Evolutionary conservation across 2,329 filamentous ascomycete species (phyloP).

Genomic region (Diaporthe batatas): DNA sequence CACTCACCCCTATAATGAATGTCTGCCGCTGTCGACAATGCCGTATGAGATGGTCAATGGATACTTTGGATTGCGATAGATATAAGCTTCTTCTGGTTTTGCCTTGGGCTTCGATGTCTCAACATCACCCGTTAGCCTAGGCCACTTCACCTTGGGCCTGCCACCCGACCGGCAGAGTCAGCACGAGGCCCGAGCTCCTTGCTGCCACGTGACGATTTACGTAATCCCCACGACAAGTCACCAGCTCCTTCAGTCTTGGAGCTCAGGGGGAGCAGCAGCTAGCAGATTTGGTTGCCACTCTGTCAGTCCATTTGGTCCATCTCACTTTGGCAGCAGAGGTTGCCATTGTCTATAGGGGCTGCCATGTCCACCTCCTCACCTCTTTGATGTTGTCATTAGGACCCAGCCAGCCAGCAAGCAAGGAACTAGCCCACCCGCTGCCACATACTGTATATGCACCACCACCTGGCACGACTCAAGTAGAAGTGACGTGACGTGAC

Average conservation of each 20-base stretch:
- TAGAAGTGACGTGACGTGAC: not conserved
- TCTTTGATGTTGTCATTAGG: constrained; percentile 1
- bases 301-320: not conserved
- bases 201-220: constrained; percentile 19
- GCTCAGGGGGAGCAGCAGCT: not conserved
- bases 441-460: not conserved
- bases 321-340: no score
- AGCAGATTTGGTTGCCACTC: not conserved
- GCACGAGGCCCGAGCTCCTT: constrained; percentile 24
- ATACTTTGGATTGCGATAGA: constrained; percentile 43
- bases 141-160: constrained; percentile 21
- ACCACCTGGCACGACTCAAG: constrained; percentile 25
- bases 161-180: constrained; percentile 23
- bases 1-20: constrained; percentile 43
- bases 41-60: constrained; percentile 43
- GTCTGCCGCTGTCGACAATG: constrained; percentile 38
- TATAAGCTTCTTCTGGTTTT: constrained; percentile 40
- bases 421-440: not conserved
- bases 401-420: constrained; percentile 1
- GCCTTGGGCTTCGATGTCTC: constrained; percentile 34
- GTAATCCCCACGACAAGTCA: not conserved
- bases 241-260: constrained; percentile 1
- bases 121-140: constrained; percentile 33
- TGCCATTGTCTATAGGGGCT: constrained; percentile 2
- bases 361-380: constrained; percentile 2